phyloP scores from a whole-genome alignment of 2,329 filamentous ascomycete genomes.

The Diplodia scrobiculata region DNA sequence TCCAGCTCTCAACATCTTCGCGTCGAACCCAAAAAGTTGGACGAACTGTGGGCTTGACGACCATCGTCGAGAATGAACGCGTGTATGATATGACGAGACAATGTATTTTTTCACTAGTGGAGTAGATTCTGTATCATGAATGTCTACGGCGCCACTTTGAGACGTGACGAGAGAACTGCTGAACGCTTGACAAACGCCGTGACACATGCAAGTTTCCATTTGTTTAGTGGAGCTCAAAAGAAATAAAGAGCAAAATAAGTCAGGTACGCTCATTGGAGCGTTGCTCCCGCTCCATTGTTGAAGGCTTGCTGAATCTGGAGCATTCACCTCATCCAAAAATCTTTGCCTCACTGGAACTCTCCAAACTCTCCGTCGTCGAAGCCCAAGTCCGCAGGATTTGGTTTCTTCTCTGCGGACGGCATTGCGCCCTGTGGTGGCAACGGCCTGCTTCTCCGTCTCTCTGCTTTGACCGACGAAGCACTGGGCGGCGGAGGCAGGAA shows the following conservation, averaged over 20 bases:
- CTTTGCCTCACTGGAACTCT: conserved; percentile 63
- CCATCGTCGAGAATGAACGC: not conserved
- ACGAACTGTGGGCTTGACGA: not conserved
- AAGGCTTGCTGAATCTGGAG: not conserved
- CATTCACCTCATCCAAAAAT: conserved; percentile 1
- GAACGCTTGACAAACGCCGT: conserved; percentile 24
- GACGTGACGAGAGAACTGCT: not conserved
- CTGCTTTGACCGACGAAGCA: conserved; percentile 62
- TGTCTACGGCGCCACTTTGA: not conserved
- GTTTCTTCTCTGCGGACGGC: conserved; percentile 27
- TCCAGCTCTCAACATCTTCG: not conserved
- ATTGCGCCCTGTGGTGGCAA: conserved; percentile 34
- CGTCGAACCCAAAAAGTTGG: not conserved
- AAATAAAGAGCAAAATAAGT: not conserved
- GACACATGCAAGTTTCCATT: conserved; percentile 15
- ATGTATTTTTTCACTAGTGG: conserved; percentile 2
- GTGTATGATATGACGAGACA: conserved; percentile 15
- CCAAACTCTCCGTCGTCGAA: conserved; percentile 89
- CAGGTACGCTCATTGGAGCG: not conserved
- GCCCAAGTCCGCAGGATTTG: conserved; percentile 63
- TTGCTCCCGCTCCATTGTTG: not conserved
- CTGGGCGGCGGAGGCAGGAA: conserved; percentile 69
- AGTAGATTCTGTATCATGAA: conserved; percentile 14
- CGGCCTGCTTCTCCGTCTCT: conserved; percentile 58
- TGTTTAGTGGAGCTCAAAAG: not conserved